These are phyloP conservation scores for Leccinum insigne DNA, from an alignment of 1,284 basidiomycete species.

Conservation along the genomic window DNA sequence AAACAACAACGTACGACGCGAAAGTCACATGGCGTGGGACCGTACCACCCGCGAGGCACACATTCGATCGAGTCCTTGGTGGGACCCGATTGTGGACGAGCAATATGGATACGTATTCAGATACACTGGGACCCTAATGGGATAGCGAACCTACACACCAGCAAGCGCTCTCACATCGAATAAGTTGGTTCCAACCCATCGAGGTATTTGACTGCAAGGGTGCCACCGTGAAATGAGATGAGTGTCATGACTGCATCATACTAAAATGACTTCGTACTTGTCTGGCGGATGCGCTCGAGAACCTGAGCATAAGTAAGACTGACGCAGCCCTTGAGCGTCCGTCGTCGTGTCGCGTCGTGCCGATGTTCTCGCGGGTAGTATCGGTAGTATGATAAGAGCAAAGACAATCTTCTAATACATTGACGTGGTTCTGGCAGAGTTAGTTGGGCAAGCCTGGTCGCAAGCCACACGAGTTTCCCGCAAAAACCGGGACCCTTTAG, in stretches of 20 bases:
- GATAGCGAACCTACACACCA: slow-evolving; percentile 3
- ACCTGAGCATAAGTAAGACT: slow-evolving; percentile 17
- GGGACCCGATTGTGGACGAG: background rate
- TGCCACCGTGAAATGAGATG: background rate
- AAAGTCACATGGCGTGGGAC: slow-evolving; percentile 7
- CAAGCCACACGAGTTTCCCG: too few relatives aligned
- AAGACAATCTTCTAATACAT: too few relatives aligned
- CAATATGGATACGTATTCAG: background rate
- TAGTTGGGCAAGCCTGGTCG: too few relatives aligned
- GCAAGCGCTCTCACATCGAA: slow-evolving; percentile 13
- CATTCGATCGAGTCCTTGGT: background rate
- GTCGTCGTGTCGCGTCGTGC: too few relatives aligned
- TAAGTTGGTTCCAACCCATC: slow-evolving; percentile 18
- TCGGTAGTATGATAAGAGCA: too few relatives aligned
- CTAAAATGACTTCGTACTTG: slow-evolving; percentile 7
- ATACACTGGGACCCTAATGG: background rate
- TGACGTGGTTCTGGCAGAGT: too few relatives aligned
- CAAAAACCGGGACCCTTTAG: too few relatives aligned
- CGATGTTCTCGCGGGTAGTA: too few relatives aligned
- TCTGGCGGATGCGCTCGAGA: slow-evolving; percentile 3
- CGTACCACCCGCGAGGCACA: background rate
- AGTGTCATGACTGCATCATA: background rate
- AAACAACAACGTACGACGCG: background rate
- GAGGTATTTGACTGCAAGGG: slow-evolving; percentile 17
- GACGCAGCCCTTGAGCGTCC: slow-evolving; percentile 4